Evolutionary conservation across 495 filamentous ascomycete species (phyloP), one percentile per base, ranked within the genome.

Genomic region (Aspergillus heteromorphus): DNA sequence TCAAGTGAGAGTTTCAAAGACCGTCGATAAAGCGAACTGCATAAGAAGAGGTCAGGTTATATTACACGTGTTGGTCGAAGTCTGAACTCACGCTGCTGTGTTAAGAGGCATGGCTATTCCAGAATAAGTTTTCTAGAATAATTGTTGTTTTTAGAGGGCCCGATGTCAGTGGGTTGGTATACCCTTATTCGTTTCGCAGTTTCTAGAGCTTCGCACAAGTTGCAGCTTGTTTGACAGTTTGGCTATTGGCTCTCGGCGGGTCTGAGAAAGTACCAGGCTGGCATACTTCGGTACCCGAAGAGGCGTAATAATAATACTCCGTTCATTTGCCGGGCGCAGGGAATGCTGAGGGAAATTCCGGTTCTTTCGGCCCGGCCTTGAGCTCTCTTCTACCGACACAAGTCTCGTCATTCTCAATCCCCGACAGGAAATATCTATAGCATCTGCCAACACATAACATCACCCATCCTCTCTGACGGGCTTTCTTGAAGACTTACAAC

Each of bases 1-100:
- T 95, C 90, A 59, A 97, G 87, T 14, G 93, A 80, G 54, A 95
- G 83, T 80, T 96, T 97, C 63, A 97, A 73, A 17, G 88, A 89
- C 54, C 91, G 89, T 57, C 93, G 86, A 72, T 99, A 97, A 40
- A 99, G 86, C 30, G 88, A 91, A 55, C 95, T 97, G 66, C 6
- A 36, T 27, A 13, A 43, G 9, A 31, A 18, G 4, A n/a, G 25
- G 54, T 66, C 51, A 71, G 60, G 31, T 40, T 23, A 19, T 16
- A 10, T 19, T 1, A n/a, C n/a, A n/a, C 36, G 45, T 13, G 7
- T 16, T 20, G 8, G n/a, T 25, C 23, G 4, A 21, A 34, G 8
- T 14, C 17, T 11, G 3, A 25, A 70, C 72, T 61, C 69, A 77
- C 74, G 61, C 59, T 47, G 61, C 71, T 51, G 69, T 47, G 51